Conservation (phyloP, 2,329 filamentous ascomycete species). For the Aspergillus sp. region DNA sequence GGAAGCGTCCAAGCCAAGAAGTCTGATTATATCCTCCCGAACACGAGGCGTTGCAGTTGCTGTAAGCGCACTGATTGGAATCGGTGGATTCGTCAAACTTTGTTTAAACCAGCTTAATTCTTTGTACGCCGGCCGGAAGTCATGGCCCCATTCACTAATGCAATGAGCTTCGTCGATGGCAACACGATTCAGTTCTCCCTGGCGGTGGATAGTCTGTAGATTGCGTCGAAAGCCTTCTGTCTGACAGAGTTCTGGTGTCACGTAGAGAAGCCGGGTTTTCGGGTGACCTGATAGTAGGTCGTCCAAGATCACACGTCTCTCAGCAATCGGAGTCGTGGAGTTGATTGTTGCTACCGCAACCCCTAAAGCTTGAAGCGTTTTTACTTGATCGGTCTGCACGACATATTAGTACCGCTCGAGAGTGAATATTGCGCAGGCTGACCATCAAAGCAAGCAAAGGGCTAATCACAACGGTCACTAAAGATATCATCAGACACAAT, state of each 20-base stretch:
- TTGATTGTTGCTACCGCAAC: conserved; percentile 86
- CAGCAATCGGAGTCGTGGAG: conserved; percentile 69
- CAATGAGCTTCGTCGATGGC: conserved; percentile 95
- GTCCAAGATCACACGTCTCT: conserved; percentile 69
- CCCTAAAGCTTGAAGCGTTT: conserved; percentile 70
- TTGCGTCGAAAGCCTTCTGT: conserved; percentile 74
- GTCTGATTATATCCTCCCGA: conserved; percentile 76
- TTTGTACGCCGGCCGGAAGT: conserved; percentile 93
- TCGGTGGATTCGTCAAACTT: conserved; percentile 67
- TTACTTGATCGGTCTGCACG: conserved; percentile 85
- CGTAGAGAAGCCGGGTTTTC: conserved; percentile 79
- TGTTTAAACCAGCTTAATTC: conserved; percentile 79
- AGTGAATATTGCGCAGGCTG: conserved; percentile 22
- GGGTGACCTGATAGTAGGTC: conserved; percentile 90
- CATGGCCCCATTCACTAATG: conserved; percentile 97
- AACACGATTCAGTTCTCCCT: conserved; percentile 82
- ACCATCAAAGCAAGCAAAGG: conserved; percentile 89
- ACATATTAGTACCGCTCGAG: neutral
- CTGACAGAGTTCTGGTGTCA: conserved; percentile 87
- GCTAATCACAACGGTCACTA: conserved; percentile 87
- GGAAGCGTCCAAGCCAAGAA: conserved; percentile 66
- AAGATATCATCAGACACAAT: conserved; percentile 4
- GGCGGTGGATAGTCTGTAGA: conserved; percentile 71
- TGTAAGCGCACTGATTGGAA: conserved; percentile 90
- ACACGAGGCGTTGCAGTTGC: conserved; percentile 85